Evolutionary conservation across 1,139 yeast species (phyloP).

Genomic region (Blastobotrys aristatus): DNA sequence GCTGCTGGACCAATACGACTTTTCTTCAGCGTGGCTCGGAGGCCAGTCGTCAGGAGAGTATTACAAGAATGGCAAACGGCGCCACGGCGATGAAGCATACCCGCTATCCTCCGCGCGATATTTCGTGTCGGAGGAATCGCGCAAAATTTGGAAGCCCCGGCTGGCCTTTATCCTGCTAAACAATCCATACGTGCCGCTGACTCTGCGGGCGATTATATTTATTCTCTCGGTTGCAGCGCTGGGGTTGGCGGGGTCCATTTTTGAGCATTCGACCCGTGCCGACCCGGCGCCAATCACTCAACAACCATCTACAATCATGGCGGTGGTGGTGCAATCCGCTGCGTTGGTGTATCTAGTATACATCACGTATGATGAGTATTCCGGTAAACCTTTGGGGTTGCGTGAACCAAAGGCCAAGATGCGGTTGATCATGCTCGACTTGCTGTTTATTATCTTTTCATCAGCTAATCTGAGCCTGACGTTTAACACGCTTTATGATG

Average conservation of each 20-base stretch:
- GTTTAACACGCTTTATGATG: conserved; percentile 75
- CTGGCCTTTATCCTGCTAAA: conserved; percentile 56
- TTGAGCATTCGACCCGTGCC: conserved; percentile 27
- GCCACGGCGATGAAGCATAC: conserved; percentile 15
- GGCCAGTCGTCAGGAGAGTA: background rate
- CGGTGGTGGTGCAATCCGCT: conserved; percentile 73
- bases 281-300: conserved; percentile 52
- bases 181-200: conserved; percentile 76
- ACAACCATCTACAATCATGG: conserved; percentile 90
- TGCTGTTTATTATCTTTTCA: conserved; percentile 85
- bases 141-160: conserved; percentile 58
- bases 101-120: conserved; percentile 24
- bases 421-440: conserved; percentile 69
- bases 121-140: conserved; percentile 28
- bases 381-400: conserved; percentile 85
- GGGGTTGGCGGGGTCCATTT: conserved; percentile 29
- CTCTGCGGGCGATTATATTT: conserved; percentile 65
- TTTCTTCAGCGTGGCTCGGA: conserved; percentile 23
- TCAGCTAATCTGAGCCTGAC: conserved; percentile 84
- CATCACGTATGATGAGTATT: conserved; percentile 85
- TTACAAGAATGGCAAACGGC: conserved; percentile 3
- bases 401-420: conserved; percentile 80
- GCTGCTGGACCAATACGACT: conserved; percentile 21
- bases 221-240: conserved; percentile 33
- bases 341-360: conserved; percentile 74